These are phyloP conservation scores for Trichoderma semiorbis DNA, from an alignment of 2,329 filamentous ascomycete genomes.

Conservation along the genomic window DNA sequence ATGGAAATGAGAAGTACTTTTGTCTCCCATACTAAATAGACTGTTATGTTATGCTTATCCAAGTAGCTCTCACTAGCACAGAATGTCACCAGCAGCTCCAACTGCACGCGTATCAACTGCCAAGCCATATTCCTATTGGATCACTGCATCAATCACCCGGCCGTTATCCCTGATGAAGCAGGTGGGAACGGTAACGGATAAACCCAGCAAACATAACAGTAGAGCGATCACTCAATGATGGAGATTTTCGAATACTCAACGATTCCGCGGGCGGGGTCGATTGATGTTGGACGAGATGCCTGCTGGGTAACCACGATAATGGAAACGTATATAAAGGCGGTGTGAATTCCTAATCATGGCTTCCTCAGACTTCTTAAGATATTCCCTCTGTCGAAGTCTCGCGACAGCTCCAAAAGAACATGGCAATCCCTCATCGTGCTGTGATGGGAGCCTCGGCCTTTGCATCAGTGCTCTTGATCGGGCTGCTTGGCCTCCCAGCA, in stretches of 20 bases:
- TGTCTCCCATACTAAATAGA: background rate
- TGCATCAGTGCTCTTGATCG: background rate
- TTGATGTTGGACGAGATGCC: background rate
- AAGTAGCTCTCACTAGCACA: background rate
- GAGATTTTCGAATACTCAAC: background rate
- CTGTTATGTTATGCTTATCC: background rate
- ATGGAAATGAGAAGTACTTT: background rate
- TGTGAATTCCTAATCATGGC: too few relatives aligned
- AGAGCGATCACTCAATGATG: background rate
- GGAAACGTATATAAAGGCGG: background rate
- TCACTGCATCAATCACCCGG: background rate
- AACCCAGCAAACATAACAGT: background rate
- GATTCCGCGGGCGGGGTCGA: background rate
- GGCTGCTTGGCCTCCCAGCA: background rate
- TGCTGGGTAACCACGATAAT: background rate
- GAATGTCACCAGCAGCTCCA: background rate
- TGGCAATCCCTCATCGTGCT: background rate
- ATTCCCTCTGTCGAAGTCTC: background rate
- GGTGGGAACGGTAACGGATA: background rate
- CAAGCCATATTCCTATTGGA: conserved; percentile 3
- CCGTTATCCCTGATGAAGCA: background rate
- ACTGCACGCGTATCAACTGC: background rate
- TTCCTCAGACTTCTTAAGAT: too few relatives aligned
- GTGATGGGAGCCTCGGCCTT: background rate
- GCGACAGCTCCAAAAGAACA: too few relatives aligned